phyloP scores from a whole-genome alignment of 768 basidiomycete species.

The Clitopilus passeckerianus region DNA sequence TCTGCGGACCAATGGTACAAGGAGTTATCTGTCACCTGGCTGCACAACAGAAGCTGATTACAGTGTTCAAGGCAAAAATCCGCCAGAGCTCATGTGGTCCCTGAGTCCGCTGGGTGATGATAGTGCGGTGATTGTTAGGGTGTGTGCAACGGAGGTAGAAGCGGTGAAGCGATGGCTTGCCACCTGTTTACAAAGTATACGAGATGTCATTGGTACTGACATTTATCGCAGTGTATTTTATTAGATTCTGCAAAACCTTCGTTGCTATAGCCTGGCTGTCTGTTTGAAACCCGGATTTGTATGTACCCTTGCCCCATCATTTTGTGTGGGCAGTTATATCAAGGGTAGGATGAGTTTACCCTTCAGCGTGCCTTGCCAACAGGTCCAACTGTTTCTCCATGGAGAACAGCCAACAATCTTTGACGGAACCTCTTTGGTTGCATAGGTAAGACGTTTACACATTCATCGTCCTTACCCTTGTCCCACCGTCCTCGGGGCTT shows the following conservation, averaged over 20 bases:
- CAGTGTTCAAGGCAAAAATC: constrained; percentile 59
- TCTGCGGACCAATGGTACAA: constrained; percentile 64
- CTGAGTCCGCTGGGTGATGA: constrained; percentile 40
- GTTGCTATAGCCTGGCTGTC: neutral
- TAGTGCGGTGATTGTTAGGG: constrained; percentile 57
- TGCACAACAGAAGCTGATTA: constrained; percentile 43
- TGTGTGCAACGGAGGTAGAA: constrained; percentile 76
- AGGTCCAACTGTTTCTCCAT: neutral
- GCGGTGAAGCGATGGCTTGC: constrained; percentile 67
- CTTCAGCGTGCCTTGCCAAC: neutral
- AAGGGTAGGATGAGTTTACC: neutral
- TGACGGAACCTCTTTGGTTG: neutral
- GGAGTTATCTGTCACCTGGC: constrained; percentile 43
- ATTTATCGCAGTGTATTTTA: constrained; percentile 48
- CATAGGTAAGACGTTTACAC: neutral
- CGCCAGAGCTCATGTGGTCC: constrained; percentile 77
- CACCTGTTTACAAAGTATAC: constrained; percentile 43
- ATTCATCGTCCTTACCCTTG: neutral
- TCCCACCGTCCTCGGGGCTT: neutral
- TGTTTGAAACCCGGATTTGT: neutral
- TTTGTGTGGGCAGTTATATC: neutral
- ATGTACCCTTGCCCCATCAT: neutral
- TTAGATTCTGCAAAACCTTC: neutral
- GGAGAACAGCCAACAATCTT: neutral
- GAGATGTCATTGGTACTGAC: constrained; percentile 55